Base-by-base conservation (phyloP, 2,329 filamentous ascomycete species). In the Periconia macrospinosa region DNA sequence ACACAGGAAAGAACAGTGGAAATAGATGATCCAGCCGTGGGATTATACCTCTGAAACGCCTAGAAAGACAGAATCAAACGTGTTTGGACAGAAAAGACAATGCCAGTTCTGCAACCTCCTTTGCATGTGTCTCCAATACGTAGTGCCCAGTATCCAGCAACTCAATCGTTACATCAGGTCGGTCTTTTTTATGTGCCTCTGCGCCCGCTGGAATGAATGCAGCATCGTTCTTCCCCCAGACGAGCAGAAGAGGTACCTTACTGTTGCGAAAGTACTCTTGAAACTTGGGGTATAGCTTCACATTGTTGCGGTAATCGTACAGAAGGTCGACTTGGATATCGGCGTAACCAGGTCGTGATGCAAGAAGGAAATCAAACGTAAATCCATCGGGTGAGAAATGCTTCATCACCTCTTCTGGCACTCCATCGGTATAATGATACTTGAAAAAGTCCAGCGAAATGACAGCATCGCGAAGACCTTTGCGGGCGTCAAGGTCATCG, bases 71-170 rank as follows among this genome's bases (percentile, higher is more conserved):
- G n/a, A 27, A 27, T 27, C 23, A 27, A 8, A 27, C 23, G 8
- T 27, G 23, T 27, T 27, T 8, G 8, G 23, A 27, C 54, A 78
- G 62, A 53, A 78, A 78, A 2, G 62, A 60, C 53, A 75, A 37
- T 7, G 78, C 71, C 50, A 71, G 53, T 30, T 56, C 49, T 3
- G 66, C 75, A 56, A 79, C 72, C 40, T 75, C 52, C 23, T 17
- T 48, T 7, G 54, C 49, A 58, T 67, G 49, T 13, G 70, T 78
- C 62, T 79, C 77, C 11, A 71, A 61, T 14, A 82, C 80, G 74
- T 86, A 86, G 70, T 86, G 83, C 0, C 82, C 82, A 1, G 78
- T 78, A 65, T 86, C 81, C 41, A 86, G 61, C 46, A 81, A 72
- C 55, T 77, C 72, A 40, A 85, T 62, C 63, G 82, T 77, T 5